Conservation (phyloP, 257 asterid genomes). For the Schizonepeta tenuifolia region DNA sequence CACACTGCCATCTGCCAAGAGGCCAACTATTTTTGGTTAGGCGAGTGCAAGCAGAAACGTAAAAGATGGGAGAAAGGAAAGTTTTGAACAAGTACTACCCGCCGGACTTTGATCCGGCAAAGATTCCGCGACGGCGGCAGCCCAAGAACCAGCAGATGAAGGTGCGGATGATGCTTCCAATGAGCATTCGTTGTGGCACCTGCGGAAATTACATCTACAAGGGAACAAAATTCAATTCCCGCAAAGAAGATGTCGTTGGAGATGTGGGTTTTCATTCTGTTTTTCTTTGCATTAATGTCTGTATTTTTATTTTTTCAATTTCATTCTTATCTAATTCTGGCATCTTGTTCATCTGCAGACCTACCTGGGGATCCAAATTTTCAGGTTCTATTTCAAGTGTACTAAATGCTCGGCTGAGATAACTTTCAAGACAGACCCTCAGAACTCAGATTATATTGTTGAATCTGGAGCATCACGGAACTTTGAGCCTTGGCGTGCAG, state of each 20-base stretch:
- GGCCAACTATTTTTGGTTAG: background rate
- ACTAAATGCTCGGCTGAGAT: slow-evolving; percentile 89
- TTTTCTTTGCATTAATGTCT: background rate
- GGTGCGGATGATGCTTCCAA: slow-evolving; percentile 95
- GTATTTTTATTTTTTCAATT: too few species aligned
- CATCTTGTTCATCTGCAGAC: slow-evolving; percentile 55
- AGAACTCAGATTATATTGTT: slow-evolving; percentile 81
- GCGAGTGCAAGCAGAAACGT: slow-evolving; percentile 29
- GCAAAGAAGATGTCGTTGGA: slow-evolving; percentile 82
- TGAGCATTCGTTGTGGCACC: slow-evolving; percentile 80
- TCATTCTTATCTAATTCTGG: slow-evolving; percentile 24
- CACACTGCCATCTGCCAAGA: background rate
- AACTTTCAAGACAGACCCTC: slow-evolving; percentile 89
- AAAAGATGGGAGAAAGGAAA: slow-evolving; percentile 81
- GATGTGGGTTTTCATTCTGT: slow-evolving; percentile 49
- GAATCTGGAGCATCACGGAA: slow-evolving; percentile 87
- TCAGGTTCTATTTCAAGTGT: slow-evolving; percentile 87
- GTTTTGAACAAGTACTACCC: slow-evolving; percentile 91
- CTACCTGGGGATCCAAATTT: slow-evolving; percentile 84
- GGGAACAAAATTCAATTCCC: slow-evolving; percentile 87
- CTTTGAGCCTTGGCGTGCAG: slow-evolving; percentile 91
- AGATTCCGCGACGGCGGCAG: slow-evolving; percentile 85
- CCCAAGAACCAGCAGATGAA: slow-evolving; percentile 77
- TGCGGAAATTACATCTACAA: slow-evolving; percentile 85
- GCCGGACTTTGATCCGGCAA: slow-evolving; percentile 93